These are phyloP conservation scores for Leucaena leucocephala DNA, from an alignment of 306 rosid genomes.

Conservation along the genomic window DNA sequence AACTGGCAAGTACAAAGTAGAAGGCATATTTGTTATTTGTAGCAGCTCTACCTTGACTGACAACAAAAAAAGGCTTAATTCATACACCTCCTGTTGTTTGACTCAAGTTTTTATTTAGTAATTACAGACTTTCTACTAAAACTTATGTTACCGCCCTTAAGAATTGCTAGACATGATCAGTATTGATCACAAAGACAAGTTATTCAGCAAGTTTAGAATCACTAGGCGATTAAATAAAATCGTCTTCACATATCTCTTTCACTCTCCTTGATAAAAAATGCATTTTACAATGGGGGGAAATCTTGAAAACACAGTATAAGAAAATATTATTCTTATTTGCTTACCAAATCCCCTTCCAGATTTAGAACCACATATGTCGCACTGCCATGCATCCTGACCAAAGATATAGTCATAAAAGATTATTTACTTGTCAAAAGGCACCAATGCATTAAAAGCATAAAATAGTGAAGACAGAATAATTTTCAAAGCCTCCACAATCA, in stretches of 20 bases:
- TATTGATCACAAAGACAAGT: neutral
- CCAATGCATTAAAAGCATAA: neutral
- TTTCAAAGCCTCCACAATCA: neutral
- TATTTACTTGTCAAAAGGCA: conserved; percentile 4
- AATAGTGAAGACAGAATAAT: neutral
- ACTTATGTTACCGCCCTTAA: neutral
- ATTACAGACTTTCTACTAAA: neutral
- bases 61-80: neutral
- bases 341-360: conserved; percentile 99
- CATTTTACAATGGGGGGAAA: neutral
- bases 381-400: conserved; percentile 92
- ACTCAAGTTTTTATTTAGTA: neutral
- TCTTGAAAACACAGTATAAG: neutral
- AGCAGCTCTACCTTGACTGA: neutral
- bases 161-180: neutral
- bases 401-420: conserved; percentile 32
- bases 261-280: neutral
- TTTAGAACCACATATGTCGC: conserved; percentile 90
- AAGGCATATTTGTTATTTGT: neutral
- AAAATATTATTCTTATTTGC: conserved; percentile 29
- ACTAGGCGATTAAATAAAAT: neutral
- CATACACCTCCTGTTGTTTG: neutral
- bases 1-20: neutral
- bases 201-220: neutral
- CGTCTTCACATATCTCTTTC: neutral